phyloP scores from a whole-genome alignment of 768 basidiomycete species.

The Holtermannia corniformis region DNA sequence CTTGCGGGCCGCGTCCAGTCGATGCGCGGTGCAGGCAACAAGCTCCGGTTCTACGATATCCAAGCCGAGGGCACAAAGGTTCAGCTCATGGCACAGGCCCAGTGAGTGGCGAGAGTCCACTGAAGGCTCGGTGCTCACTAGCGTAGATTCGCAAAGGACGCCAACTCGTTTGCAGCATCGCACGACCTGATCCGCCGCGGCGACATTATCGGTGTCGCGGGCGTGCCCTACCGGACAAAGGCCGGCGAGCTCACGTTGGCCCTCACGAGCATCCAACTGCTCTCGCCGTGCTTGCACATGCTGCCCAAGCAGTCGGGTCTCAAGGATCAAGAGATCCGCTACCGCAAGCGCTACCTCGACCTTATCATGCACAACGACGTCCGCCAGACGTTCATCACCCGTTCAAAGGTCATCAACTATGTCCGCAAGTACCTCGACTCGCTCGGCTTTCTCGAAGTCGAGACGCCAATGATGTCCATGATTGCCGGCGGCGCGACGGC shows the following conservation, averaged over 20 bases:
- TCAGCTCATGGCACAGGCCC: constrained; percentile 84
- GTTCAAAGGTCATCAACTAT: constrained; percentile 84
- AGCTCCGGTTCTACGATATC: constrained; percentile 89
- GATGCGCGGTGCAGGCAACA: constrained; percentile 69
- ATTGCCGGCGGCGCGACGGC: constrained; percentile 96
- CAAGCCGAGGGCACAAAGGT: constrained; percentile 86
- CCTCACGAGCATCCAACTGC: constrained; percentile 68
- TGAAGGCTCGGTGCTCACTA: constrained; percentile 14
- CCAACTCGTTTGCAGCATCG: constrained; percentile 52
- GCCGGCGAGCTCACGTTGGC: constrained; percentile 90
- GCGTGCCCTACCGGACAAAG: constrained; percentile 81
- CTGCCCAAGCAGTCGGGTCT: constrained; percentile 75
- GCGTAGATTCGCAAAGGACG: constrained; percentile 30
- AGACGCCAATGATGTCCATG: constrained; percentile 96
- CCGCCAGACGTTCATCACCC: constrained; percentile 79
- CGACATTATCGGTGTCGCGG: constrained; percentile 88
- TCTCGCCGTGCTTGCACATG: constrained; percentile 93
- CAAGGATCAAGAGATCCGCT: constrained; percentile 94
- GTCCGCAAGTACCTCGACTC: constrained; percentile 79
- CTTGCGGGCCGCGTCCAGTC: constrained; percentile 88
- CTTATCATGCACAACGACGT: constrained; percentile 87
- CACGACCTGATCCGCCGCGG: constrained; percentile 89
- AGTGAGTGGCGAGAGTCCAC: constrained; percentile 47
- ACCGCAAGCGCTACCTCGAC: constrained; percentile 97
- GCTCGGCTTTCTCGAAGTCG: constrained; percentile 94